Conservation (phyloP, 73 alveolate genomes). For the Tetrahymena malaccensis region DNA sequence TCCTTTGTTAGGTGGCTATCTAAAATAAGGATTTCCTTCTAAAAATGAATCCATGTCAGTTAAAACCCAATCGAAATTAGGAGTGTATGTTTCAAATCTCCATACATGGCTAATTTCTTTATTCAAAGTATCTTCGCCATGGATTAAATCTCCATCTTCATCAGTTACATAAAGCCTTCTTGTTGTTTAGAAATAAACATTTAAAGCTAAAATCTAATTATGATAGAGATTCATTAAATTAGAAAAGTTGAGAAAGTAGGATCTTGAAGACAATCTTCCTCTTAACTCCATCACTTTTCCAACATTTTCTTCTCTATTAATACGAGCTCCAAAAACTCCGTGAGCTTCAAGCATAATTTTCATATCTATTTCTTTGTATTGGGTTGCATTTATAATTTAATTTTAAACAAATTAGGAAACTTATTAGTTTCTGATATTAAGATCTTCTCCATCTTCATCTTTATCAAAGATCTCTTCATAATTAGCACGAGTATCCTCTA, state of each 20-base stretch:
- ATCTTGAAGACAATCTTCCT: neutral
- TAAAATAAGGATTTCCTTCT: neutral
- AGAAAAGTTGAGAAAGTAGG: neutral
- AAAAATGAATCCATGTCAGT: neutral
- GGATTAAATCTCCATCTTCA: neutral
- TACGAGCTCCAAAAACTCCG: neutral
- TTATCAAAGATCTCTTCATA: neutral
- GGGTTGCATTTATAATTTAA: neutral
- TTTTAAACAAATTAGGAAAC: neutral
- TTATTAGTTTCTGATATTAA: neutral
- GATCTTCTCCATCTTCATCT: neutral
- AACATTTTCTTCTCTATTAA: neutral
- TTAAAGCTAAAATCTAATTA: neutral
- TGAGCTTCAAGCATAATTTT: neutral
- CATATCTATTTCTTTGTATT: neutral
- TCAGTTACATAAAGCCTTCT: neutral
- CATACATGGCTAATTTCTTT: neutral
- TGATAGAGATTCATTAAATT: neutral
- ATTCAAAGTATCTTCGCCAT: neutral
- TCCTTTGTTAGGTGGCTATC: neutral
- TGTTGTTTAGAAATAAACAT: neutral
- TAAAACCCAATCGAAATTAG: neutral
- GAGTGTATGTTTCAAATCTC: neutral
- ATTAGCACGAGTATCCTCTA: neutral
- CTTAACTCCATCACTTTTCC: neutral